A percentile compares a stretch with the other conserved stretches of the same genome.
Conservation (phyloP, 495 filamentous ascomycete species). For the Aspergillus sclerotiicarbonarius region DNA sequence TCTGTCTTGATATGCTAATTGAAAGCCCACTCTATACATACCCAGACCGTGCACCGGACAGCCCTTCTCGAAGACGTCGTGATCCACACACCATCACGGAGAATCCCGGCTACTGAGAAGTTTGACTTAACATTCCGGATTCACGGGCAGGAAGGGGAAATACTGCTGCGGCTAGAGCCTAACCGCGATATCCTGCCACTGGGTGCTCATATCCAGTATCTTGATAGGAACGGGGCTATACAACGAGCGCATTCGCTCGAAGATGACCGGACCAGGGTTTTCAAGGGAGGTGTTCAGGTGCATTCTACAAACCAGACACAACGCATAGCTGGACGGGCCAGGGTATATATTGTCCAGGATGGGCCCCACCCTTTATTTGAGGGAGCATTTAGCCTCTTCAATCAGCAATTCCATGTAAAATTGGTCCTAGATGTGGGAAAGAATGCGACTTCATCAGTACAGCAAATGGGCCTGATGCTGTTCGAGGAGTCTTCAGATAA, state of each 20-base stretch:
- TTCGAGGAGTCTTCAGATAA: not conserved
- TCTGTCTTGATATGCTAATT: not conserved
- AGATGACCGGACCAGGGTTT: not conserved
- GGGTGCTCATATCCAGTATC: conserved; percentile 9
- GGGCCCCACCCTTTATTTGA: conserved; percentile 73
- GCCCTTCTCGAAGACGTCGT: conserved; percentile 1
- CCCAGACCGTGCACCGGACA: not conserved
- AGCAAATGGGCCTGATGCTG: conserved; percentile 40
- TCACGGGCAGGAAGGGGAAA: not conserved
- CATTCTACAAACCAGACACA: conserved; percentile 32
- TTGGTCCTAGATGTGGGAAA: not conserved
- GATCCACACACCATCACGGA: conserved; percentile 7
- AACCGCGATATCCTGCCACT: conserved; percentile 14
- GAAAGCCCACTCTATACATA: conserved; percentile 14
- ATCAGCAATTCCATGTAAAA: conserved; percentile 65
- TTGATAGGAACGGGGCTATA: not conserved
- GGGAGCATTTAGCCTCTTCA: conserved; percentile 70
- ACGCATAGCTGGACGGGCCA: conserved; percentile 76
- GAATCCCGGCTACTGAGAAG: not conserved
- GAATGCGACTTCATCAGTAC: conserved; percentile 41
- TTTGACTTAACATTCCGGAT: conserved; percentile 12
- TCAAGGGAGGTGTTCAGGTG: conserved; percentile 7
- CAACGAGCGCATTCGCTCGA: not conserved
- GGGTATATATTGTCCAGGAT: conserved; percentile 68
- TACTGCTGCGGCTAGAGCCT: conserved; percentile 7